Evolutionary conservation across 2,329 filamentous ascomycete species (phyloP).

Genomic region (Dryadomyces quercus-mongolicae): DNA sequence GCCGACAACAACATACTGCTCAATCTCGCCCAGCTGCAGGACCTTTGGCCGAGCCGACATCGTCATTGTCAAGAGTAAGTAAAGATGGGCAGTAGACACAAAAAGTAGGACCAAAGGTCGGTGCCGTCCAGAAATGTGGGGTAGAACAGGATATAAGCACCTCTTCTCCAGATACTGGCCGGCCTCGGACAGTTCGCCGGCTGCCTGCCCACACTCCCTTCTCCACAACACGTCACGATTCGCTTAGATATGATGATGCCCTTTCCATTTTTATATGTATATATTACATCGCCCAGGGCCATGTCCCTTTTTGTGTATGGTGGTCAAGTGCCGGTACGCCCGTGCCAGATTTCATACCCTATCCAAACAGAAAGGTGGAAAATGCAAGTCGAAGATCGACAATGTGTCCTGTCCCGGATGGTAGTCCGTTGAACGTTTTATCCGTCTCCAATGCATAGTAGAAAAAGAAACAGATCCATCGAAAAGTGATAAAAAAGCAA

Average conservation of each 20-base stretch:
- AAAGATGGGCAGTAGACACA: background rate
- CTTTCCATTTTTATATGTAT: background rate
- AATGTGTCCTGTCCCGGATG: background rate
- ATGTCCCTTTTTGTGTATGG: background rate
- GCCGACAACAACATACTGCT: constrained; percentile 55
- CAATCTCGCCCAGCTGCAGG: constrained; percentile 49
- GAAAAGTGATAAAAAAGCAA: background rate
- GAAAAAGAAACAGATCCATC: background rate
- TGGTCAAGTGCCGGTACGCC: background rate
- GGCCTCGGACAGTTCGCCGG: too few relatives aligned
- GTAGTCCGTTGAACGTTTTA: background rate
- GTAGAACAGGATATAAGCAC: too few relatives aligned
- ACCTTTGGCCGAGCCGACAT: constrained; percentile 30
- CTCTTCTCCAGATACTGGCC: too few relatives aligned
- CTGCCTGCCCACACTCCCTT: too few relatives aligned
- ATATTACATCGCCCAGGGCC: background rate
- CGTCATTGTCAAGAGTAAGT: background rate
- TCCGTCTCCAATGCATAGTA: background rate
- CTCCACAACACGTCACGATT: too few relatives aligned
- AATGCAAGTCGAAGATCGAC: background rate
- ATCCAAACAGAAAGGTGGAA: background rate
- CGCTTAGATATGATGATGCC: too few relatives aligned
- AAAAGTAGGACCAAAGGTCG: background rate
- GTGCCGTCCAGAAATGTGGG: too few relatives aligned
- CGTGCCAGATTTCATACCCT: background rate